A percentile compares a stretch with the other conserved stretches of the same genome.
These are phyloP conservation scores for Populus deltoides DNA, from an alignment of 345 rosid species.

Conservation along the genomic window DNA sequence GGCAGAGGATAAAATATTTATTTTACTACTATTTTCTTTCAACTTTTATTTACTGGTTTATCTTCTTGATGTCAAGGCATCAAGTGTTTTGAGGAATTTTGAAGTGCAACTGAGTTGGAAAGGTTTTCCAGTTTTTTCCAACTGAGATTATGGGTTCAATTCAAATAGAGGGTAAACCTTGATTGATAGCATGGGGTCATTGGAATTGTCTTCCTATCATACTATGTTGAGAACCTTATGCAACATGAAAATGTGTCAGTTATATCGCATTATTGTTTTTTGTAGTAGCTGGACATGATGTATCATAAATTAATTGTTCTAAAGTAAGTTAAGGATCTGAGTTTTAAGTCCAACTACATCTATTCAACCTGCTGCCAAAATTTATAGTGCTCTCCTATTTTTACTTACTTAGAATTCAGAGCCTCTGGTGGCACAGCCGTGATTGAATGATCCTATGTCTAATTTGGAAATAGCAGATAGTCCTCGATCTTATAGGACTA, in stretches of 20 bases:
- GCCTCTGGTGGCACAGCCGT: background rate
- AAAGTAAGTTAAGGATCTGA: background rate
- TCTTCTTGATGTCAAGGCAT: background rate
- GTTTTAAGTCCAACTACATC: background rate
- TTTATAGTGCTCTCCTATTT: background rate
- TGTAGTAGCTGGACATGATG: background rate
- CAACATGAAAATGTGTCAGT: background rate
- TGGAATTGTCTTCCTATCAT: background rate
- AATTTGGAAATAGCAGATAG: background rate
- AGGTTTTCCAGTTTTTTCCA: background rate
- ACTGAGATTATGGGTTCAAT: background rate
- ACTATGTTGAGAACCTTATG: background rate
- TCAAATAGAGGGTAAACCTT: background rate
- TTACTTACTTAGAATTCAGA: background rate
- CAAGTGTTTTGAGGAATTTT: background rate
- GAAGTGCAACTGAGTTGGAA: background rate
- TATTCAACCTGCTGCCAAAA: background rate
- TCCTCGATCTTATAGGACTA: background rate
- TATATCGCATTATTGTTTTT: background rate
- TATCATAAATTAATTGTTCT: background rate
- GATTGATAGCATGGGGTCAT: background rate
- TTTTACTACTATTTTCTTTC: background rate
- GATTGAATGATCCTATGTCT: background rate
- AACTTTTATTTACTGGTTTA: background rate
- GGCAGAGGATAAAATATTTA: background rate